These are phyloP conservation scores for Candida nonsorbophila DNA, from an alignment of 805 yeast genomes.

Conservation along the genomic window DNA sequence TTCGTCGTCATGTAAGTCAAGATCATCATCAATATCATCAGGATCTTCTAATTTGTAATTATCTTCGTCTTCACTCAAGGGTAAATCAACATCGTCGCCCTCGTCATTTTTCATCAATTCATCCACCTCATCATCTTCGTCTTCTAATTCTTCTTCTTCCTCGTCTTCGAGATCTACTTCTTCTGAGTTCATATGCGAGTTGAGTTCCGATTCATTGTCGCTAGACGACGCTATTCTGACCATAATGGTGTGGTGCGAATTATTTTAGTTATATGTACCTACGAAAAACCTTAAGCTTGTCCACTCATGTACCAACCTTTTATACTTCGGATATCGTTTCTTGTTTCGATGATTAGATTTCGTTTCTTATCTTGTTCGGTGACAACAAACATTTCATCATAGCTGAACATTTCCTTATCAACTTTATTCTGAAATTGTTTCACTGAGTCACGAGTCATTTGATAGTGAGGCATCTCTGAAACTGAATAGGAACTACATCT, in stretches of 20 bases:
- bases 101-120: conserved; percentile 11
- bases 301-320: conserved; percentile 44
- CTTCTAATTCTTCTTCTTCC: conserved; percentile 17
- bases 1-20: conserved; percentile 25
- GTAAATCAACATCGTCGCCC: conserved; percentile 11
- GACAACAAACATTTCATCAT: conserved; percentile 21
- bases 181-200: conserved; percentile 3
- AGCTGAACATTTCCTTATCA: conserved; percentile 30
- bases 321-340: conserved; percentile 33
- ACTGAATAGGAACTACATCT: conserved; percentile 22
- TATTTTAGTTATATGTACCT: background rate
- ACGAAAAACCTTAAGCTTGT: conserved; percentile 13
- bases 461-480: conserved; percentile 28
- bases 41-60: conserved; percentile 26
- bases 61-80: conserved; percentile 25
- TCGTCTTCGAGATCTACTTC: conserved; percentile 9
- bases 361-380: conserved; percentile 11
- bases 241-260: conserved; percentile 1
- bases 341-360: conserved; percentile 28
- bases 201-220: conserved; percentile 8
- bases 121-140: conserved; percentile 11
- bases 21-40: conserved; percentile 32
- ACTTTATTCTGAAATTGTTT: conserved; percentile 32
- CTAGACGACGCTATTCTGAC: conserved; percentile 1
- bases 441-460: conserved; percentile 19